A percentile compares a stretch with the other conserved stretches of the same genome.
Evolutionary conservation across 1,284 basidiomycete species (phyloP).

Genomic region (Malassezia brasiliensis): DNA sequence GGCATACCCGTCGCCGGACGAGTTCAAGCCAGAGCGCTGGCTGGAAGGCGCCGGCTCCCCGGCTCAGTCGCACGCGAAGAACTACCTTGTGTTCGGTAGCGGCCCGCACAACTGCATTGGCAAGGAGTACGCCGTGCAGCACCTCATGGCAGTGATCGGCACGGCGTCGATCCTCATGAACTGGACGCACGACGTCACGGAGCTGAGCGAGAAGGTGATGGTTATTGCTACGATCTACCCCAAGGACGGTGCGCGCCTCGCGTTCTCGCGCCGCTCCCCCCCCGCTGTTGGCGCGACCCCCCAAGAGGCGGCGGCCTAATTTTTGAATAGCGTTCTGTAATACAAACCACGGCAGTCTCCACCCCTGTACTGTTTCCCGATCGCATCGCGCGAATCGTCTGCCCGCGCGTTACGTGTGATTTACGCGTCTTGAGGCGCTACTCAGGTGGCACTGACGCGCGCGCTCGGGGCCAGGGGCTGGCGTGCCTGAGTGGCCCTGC

Average conservation of each 20-base stretch:
- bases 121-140: slow-evolving; percentile 82
- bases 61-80: slow-evolving; percentile 78
- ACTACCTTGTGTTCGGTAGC: slow-evolving; percentile 89
- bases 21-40: slow-evolving; percentile 83
- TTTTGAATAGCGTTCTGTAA: too few relatives aligned
- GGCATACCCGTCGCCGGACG: slow-evolving; percentile 78
- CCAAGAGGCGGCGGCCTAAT: slow-evolving; percentile 27
- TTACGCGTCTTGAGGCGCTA: too few relatives aligned
- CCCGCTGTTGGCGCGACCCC: slow-evolving; percentile 30
- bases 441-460: too few relatives aligned
- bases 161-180: slow-evolving; percentile 73
- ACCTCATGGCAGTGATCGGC: slow-evolving; percentile 75
- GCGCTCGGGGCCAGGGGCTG: too few relatives aligned
- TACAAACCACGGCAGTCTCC: too few relatives aligned
- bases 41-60: slow-evolving; percentile 64
- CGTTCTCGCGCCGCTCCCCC: slow-evolving; percentile 52
- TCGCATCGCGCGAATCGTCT: too few relatives aligned
- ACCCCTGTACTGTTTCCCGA: too few relatives aligned
- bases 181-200: slow-evolving; percentile 78
- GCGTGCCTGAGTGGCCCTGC: too few relatives aligned
- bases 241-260: slow-evolving; percentile 75
- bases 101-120: slow-evolving; percentile 79
- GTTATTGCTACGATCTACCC: slow-evolving; percentile 64
- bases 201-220: slow-evolving; percentile 64
- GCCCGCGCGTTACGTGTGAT: too few relatives aligned